A percentile compares a stretch with the other conserved stretches of the same genome.
These are phyloP conservation scores for Lichtheimia corymbifera DNA, from an alignment of 371 early-diverging fungal genomes.

Conservation along the genomic window DNA sequence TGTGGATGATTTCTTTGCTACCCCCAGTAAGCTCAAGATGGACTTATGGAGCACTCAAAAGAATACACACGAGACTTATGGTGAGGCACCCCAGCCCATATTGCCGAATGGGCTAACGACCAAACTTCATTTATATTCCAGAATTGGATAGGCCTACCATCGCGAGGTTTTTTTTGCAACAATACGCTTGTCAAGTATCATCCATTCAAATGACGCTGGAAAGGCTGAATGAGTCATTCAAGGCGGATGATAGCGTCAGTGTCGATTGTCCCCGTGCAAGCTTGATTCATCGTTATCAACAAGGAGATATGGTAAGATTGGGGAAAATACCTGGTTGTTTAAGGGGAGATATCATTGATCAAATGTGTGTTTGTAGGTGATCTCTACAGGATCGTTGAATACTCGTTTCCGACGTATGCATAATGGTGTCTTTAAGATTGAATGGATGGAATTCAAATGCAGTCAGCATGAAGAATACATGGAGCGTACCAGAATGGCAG, in stretches of 20 bases:
- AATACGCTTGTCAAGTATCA: slow-evolving; percentile 5
- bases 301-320: slow-evolving; percentile 13
- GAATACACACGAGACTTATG: slow-evolving; percentile 8
- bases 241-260: slow-evolving; percentile 2
- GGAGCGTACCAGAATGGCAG: slow-evolving; percentile 1
- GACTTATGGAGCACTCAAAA: slow-evolving; percentile 6
- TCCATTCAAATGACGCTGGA: slow-evolving; percentile 13
- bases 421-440: slow-evolving; percentile 4
- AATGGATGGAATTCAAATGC: slow-evolving; percentile 8
- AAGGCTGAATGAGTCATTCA: slow-evolving; percentile 2
- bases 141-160: slow-evolving; percentile 4
- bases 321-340: neutral
- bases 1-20: slow-evolving; percentile 10
- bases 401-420: slow-evolving; percentile 6
- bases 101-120: too few species aligned
- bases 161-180: slow-evolving; percentile 4
- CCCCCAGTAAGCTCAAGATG: slow-evolving; percentile 1
- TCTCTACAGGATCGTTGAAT: neutral
- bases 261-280: slow-evolving; percentile 11
- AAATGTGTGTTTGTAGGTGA: neutral
- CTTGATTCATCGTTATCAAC: slow-evolving; percentile 10
- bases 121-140: neutral
- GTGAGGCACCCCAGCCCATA: slow-evolving; percentile 1
- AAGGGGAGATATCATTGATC: neutral
- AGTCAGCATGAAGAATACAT: slow-evolving; percentile 8